phyloP scores from a whole-genome alignment of 306 rosid species.

The Dryas drummondii region DNA sequence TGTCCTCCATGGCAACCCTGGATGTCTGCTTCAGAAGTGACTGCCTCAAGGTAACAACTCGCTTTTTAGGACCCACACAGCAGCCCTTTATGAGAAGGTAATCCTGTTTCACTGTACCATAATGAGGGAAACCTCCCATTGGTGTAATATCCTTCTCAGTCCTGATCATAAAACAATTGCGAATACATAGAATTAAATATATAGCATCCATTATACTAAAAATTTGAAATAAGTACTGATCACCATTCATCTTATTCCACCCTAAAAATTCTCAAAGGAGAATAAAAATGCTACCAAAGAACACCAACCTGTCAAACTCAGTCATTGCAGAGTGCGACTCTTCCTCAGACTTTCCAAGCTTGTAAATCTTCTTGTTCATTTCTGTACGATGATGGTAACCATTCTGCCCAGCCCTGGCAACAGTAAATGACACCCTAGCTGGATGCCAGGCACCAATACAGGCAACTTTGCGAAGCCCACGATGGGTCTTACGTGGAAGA shows the following conservation, averaged over 20 bases:
- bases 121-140: constrained; percentile 82
- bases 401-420: constrained; percentile 88
- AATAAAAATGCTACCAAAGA: not conserved
- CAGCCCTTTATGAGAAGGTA: constrained; percentile 64
- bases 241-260: too few relatives aligned
- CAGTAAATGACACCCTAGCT: constrained; percentile 83
- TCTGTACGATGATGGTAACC: constrained; percentile 83
- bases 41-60: constrained; percentile 71
- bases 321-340: constrained; percentile 43
- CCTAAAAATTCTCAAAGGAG: not conserved
- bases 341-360: constrained; percentile 41
- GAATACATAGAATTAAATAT: not conserved
- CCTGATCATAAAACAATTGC: constrained; percentile 29
- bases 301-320: constrained; percentile 39
- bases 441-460: constrained; percentile 98
- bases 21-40: constrained; percentile 72
- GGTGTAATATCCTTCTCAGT: constrained; percentile 82
- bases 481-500: constrained; percentile 84
- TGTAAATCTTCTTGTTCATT: constrained; percentile 53
- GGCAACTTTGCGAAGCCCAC: constrained; percentile 79
- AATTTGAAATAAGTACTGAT: not conserved
- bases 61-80: constrained; percentile 72
- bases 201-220: too few relatives aligned
- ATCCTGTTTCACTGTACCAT: constrained; percentile 65
- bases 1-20: constrained; percentile 64